phyloP scores from a whole-genome alignment of 768 basidiomycete species.

The Leccinum arenicola region DNA sequence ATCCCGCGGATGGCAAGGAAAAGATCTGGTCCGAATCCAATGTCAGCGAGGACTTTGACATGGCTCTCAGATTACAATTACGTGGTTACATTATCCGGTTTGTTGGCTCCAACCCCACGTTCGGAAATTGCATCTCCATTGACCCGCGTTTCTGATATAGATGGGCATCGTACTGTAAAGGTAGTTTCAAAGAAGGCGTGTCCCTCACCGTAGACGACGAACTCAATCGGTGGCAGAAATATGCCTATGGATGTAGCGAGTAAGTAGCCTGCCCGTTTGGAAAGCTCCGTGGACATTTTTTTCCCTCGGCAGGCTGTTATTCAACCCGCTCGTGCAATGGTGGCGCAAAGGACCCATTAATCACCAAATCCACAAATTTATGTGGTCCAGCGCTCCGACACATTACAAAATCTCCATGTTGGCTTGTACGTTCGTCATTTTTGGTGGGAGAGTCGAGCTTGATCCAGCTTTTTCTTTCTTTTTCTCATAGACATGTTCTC shows the following conservation, averaged over 20 bases:
- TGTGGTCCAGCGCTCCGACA: conserved; percentile 74
- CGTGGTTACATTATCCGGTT: conserved; percentile 70
- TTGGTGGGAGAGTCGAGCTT: not conserved
- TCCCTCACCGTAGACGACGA: conserved; percentile 88
- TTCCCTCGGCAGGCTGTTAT: conserved; percentile 59
- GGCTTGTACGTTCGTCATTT: conserved; percentile 40
- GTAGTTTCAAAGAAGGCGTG: conserved; percentile 90
- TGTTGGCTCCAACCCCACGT: conserved; percentile 2
- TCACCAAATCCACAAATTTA: conserved; percentile 70
- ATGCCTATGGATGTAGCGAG: conserved; percentile 63
- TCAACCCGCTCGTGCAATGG: conserved; percentile 82
- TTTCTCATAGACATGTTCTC: conserved; percentile 45
- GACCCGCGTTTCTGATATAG: conserved; percentile 21
- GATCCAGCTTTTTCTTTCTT: not conserved
- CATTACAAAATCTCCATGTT: conserved; percentile 77
- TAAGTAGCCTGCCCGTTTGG: conserved; percentile 36
- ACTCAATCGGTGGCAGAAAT: conserved; percentile 91
- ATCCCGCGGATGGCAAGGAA: conserved; percentile 54
- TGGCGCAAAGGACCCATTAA: conserved; percentile 79
- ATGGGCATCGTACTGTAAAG: conserved; percentile 80
- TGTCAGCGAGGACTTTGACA: conserved; percentile 70
- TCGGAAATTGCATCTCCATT: conserved; percentile 1
- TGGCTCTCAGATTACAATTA: conserved; percentile 57
- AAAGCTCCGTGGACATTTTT: not conserved
- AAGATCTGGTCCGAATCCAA: conserved; percentile 68